These are phyloP conservation scores for Pelargonium fulgidum DNA, from an alignment of 441 rosid genomes.

Conservation along the genomic window DNA sequence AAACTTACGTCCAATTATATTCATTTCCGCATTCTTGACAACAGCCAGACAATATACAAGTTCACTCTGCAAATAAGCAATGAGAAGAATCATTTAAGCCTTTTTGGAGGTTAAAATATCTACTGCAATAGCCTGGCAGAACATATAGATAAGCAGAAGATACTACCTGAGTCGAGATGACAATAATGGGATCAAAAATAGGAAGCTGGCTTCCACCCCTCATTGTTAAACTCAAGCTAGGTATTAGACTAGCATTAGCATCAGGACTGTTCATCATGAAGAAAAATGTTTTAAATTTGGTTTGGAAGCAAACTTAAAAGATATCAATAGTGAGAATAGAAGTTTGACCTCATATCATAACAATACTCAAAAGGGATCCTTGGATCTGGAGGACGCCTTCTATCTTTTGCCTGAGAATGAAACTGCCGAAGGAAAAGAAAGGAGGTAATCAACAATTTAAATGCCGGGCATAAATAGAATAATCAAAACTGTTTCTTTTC, in stretches of 20 bases:
- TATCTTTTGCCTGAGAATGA: slow-evolving; percentile 48
- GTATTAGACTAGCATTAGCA: slow-evolving; percentile 47
- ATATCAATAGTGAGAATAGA: slow-evolving; percentile 11
- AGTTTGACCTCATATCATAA: slow-evolving; percentile 48
- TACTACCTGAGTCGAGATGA: slow-evolving; percentile 50
- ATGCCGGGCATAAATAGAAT: not conserved
- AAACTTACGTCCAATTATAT: slow-evolving; percentile 55
- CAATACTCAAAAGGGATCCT: slow-evolving; percentile 58
- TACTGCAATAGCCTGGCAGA: not conserved
- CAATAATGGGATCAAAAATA: slow-evolving; percentile 48
- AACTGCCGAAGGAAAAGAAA: slow-evolving; percentile 34
- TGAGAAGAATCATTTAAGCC: slow-evolving; percentile 13
- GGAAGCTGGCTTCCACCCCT: slow-evolving; percentile 46
- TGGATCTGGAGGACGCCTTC: slow-evolving; percentile 37
- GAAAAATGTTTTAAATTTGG: slow-evolving; percentile 12
- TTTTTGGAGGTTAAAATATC: slow-evolving; percentile 4
- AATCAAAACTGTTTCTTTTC: not conserved
- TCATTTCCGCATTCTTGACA: slow-evolving; percentile 48
- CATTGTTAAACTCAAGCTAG: slow-evolving; percentile 50
- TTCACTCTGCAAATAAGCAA: slow-evolving; percentile 38
- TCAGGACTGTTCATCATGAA: slow-evolving; percentile 40
- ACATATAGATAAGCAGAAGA: not conserved
- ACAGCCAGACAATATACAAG: slow-evolving; percentile 51
- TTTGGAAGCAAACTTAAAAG: not conserved
- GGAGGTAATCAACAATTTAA: not conserved